Evolutionary conservation across 2,329 filamentous ascomycete genomes (phyloP), one percentile per base, ranked within the genome.

Genomic region (Paecilomyces sp.): DNA sequence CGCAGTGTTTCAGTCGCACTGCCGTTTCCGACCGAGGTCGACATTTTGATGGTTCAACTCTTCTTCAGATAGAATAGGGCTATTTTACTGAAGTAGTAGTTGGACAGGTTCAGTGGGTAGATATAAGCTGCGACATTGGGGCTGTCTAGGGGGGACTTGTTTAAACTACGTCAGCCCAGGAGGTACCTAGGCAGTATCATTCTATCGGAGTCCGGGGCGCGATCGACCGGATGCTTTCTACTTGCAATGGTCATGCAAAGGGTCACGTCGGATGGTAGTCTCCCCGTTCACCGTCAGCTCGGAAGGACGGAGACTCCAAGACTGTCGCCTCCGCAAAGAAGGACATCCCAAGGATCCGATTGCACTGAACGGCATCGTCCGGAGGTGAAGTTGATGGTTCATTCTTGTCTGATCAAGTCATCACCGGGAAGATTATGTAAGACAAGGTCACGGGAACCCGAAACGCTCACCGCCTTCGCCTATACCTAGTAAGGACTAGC

Each of bases 1-100:
- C 75, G 72, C 56, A 74, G 53, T 54, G 66, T 59, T 47, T 65
- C 60, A 24, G 67, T 64, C 55, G 65, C 68, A 64, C 70, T 63
- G 12, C 60, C 61, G 24, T 66, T 65, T 24, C 64, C 64, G 57
- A 71, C 59, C 59, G 68, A 66, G 55, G 65, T 67, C 51, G 71
- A 71, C 71, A 74, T 74, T 51, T 60, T 71, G 60, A 56, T 31
- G 52, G 1, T 47, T 47, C 15, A 47, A 47, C 41, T 47, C 41
- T 47, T 47, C 41, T 47, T 66, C 41, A 51, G 25, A 30, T 22
- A 53, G 15, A 51, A 55, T 30, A 53, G 54, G 34, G 28, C 18
- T 13, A 9, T 8, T 47, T 47, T 5, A 15, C 41, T 28, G 41
- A 18, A 47, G n/a, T n/a, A 8, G 7, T n/a, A 47, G n/a, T 11